Percentiles rank a stretch among this genome's conserved stretches.
Conservation (phyloP, 306 rosid species). For the Gleditsia sinensis region DNA sequence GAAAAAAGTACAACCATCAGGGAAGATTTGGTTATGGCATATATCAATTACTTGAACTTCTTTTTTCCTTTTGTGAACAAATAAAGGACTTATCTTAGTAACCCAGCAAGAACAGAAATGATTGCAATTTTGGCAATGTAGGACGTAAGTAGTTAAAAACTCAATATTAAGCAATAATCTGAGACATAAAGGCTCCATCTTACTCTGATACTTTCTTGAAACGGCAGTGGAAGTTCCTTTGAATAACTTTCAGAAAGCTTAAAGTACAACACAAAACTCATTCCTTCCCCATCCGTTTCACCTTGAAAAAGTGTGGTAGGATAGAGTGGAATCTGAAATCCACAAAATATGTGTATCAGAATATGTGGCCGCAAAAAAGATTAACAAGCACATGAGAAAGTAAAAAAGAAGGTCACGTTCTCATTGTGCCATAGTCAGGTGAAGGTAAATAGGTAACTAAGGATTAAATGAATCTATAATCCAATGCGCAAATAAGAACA, state of each 20-base stretch:
- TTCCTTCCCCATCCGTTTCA: slow-evolving; percentile 94
- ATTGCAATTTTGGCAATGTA: not conserved
- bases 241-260: slow-evolving; percentile 80
- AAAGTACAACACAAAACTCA: slow-evolving; percentile 88
- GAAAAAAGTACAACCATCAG: not conserved
- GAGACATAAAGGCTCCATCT: slow-evolving; percentile 40
- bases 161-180: slow-evolving; percentile 7
- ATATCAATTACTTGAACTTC: not conserved
- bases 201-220: slow-evolving; percentile 91
- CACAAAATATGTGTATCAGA: slow-evolving; percentile 32
- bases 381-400: not conserved
- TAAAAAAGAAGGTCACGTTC: not conserved
- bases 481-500: not conserved
- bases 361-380: slow-evolving; percentile 8
- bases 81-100: slow-evolving; percentile 12
- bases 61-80: not conserved
- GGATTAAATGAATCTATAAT: slow-evolving; percentile 6
- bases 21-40: slow-evolving; percentile 9
- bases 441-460: not conserved
- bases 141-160: not conserved
- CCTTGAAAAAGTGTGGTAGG: slow-evolving; percentile 86
- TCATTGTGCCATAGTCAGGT: slow-evolving; percentile 1
- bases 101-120: not conserved
- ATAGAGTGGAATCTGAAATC: slow-evolving; percentile 81
- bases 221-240: slow-evolving; percentile 77